Evolutionary conservation across 352 stramenopile genomes (phyloP).

Genomic region (Pseudoperonospora humuli): DNA sequence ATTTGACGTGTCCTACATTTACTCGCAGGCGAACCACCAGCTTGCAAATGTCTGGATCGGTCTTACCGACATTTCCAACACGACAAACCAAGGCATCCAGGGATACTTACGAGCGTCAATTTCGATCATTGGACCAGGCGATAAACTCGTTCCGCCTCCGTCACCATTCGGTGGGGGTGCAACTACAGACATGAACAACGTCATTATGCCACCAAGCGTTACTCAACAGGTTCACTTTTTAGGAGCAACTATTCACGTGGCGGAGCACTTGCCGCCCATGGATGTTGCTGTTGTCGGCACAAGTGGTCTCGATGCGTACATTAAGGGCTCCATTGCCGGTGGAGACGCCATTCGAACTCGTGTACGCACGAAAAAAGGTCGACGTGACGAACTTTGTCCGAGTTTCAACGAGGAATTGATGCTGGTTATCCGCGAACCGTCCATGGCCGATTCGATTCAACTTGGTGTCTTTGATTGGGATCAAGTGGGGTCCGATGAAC

Average conservation of each 20-base stretch:
- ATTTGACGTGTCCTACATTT: conserved; percentile 85
- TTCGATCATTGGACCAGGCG: conserved; percentile 79
- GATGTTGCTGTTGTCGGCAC: conserved; percentile 54
- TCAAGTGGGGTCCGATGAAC: conserved; percentile 60
- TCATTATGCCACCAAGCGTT: conserved; percentile 75
- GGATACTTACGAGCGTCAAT: conserved; percentile 87
- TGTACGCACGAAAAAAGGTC: conserved; percentile 69
- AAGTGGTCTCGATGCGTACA: conserved; percentile 63
- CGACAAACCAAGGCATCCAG: conserved; percentile 81
- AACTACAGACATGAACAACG: conserved; percentile 42
- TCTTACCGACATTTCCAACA: conserved; percentile 78
- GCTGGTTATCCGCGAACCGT: conserved; percentile 68
- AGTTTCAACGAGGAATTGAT: conserved; percentile 78
- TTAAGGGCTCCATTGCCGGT: conserved; percentile 51
- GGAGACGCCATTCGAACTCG: conserved; percentile 57
- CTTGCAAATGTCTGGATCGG: conserved; percentile 87
- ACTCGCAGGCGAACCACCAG: conserved; percentile 84
- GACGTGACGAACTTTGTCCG: conserved; percentile 53
- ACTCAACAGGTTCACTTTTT: conserved; percentile 72
- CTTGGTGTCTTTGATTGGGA: conserved; percentile 74
- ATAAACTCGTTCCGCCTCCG: conserved; percentile 69
- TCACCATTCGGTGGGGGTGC: conserved; percentile 44
- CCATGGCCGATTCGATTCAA: conserved; percentile 71
- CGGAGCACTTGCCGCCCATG: conserved; percentile 70
- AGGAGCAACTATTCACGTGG: conserved; percentile 52